Evolutionary conservation across 768 basidiomycete species (phyloP).

Genomic region (Inosperma sp.): DNA sequence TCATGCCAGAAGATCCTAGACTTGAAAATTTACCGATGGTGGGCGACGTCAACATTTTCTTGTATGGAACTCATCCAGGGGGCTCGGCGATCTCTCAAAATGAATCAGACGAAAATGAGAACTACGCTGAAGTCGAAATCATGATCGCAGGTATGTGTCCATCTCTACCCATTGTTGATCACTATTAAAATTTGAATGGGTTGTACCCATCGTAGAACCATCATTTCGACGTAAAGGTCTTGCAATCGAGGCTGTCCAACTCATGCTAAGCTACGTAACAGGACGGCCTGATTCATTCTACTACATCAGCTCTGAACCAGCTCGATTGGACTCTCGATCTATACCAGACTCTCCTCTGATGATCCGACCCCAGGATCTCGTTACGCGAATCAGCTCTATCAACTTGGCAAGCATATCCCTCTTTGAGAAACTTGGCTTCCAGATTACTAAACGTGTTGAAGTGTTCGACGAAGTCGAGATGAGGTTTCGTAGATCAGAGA

Average conservation of each 20-base stretch:
- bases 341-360: constrained; percentile 35
- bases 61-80: constrained; percentile 47
- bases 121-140: constrained; percentile 82
- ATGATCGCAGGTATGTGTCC: constrained; percentile 79
- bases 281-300: constrained; percentile 33
- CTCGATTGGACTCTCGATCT: constrained; percentile 17
- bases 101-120: constrained; percentile 31
- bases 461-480: constrained; percentile 86
- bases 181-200: not conserved
- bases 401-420: constrained; percentile 69
- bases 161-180: not conserved
- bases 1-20: constrained; percentile 32
- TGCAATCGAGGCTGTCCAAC: constrained; percentile 56
- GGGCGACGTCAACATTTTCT: constrained; percentile 90
- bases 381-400: constrained; percentile 64
- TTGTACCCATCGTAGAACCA: constrained; percentile 42
- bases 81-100: not conserved
- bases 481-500: constrained; percentile 36
- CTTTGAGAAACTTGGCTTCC: constrained; percentile 76
- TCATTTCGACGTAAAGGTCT: constrained; percentile 65
- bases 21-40: constrained; percentile 56
- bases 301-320: constrained; percentile 6
- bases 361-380: constrained; percentile 43
- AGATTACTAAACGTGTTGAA: constrained; percentile 56
- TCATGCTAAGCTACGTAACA: constrained; percentile 68